Base-by-base conservation (phyloP, 495 filamentous ascomycete species). In the Podospora conica region DNA sequence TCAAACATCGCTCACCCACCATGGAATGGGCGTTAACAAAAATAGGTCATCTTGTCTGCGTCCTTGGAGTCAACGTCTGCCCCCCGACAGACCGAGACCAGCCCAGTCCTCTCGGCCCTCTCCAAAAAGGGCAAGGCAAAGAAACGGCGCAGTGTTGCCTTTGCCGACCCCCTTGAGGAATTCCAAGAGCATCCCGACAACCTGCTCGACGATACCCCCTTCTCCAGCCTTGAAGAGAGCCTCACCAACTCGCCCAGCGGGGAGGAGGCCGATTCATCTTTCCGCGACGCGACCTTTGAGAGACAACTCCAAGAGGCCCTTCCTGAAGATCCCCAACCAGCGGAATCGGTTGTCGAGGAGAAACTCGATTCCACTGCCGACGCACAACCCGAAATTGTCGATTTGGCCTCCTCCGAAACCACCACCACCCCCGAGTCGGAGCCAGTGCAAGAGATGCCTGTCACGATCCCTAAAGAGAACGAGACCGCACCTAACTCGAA, bases 71-170 rank as follows among this genome's bases (percentile, higher is more conserved):
- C 40, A 48, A n/a, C 18, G 6, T 48, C 40, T n/a, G 40, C 18
- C 18, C 18, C 40, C 40, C 18, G 40, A n/a, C 40, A n/a, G 15
- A n/a, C 18, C 15, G 58, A 24, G 1, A 59, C 40, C 40, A 48
- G 15, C 40, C 40, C 40, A 8, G 40, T n/a, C 18, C 40, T 48
- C 40, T 48, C 23, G 48, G 11, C 21, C 15, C 64, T 66, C 65
- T 57, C 54, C 61, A 68, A 68, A 60, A 69, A 67, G 64, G 55
- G 59, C 29, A 69, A 67, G 61, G 70, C 79, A 64, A 79, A 82
- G 69, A 75, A 80, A 66, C 78, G 77, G 61, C 74, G 75, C 66
- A 73, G 70, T 57, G 69, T 73, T 21, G 68, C 58, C 24, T 73
- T 71, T 55, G 66, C 71, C 7, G 66, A 71, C 21, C 73, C 73